Conservation (phyloP, 2,329 filamentous ascomycete genomes). For the Apiospora pterosperma region DNA sequence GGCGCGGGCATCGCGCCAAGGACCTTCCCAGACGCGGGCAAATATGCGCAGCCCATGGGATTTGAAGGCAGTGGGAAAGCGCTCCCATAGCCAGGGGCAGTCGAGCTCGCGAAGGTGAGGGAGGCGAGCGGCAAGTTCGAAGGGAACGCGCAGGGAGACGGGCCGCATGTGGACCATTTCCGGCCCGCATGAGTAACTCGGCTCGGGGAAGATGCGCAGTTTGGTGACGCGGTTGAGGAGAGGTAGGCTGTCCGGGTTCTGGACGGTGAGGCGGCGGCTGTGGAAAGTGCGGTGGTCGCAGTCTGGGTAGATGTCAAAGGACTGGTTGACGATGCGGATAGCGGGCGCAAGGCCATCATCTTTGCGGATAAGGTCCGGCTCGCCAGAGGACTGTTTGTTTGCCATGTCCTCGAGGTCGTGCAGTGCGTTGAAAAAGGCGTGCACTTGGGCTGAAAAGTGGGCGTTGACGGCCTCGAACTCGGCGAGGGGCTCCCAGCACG, state of each 20-base stretch:
- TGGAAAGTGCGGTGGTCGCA: constrained; percentile 19
- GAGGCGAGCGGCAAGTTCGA: constrained; percentile 12
- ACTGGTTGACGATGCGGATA: constrained; percentile 1
- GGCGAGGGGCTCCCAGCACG: constrained; percentile 13
- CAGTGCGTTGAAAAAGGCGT: constrained; percentile 13
- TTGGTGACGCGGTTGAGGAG: background rate
- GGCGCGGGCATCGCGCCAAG: constrained; percentile 15
- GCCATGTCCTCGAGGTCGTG: constrained; percentile 13
- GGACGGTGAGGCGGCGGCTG: constrained; percentile 8
- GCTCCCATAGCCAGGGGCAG: constrained; percentile 19
- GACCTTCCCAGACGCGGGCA: constrained; percentile 14
- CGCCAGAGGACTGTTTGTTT: constrained; percentile 8
- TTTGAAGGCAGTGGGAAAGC: constrained; percentile 13
- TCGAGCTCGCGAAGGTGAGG: constrained; percentile 14
- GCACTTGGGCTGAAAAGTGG: constrained; percentile 15
- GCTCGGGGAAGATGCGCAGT: background rate
- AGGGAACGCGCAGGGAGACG: constrained; percentile 10
- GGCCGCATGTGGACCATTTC: constrained; percentile 7
- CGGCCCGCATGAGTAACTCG: background rate
- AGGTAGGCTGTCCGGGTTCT: constrained; percentile 2
- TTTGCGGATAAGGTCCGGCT: constrained; percentile 7
- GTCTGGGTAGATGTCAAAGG: constrained; percentile 14
- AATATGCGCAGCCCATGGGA: constrained; percentile 11
- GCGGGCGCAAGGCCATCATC: constrained; percentile 10
- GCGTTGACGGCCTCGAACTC: constrained; percentile 14